Conservation (phyloP, 768 basidiomycete genomes). For the Lactifluus echinatus region DNA sequence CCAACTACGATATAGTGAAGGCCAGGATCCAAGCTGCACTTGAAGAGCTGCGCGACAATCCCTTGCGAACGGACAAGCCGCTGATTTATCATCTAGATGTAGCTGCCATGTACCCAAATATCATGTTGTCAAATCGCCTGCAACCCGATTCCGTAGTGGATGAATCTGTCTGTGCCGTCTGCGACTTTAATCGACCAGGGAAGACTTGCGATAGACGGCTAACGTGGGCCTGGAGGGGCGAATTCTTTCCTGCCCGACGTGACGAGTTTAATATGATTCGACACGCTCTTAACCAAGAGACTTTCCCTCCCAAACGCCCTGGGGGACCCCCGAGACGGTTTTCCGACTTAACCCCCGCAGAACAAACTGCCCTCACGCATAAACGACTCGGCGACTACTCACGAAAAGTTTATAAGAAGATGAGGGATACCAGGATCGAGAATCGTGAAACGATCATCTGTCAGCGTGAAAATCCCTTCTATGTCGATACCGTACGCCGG, state of each 20-base stretch:
- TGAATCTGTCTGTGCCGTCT: constrained; percentile 93
- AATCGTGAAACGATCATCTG: constrained; percentile 92
- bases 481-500: constrained; percentile 93
- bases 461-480: constrained; percentile 97
- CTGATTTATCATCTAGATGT: constrained; percentile 98
- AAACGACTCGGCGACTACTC: constrained; percentile 99
- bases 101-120: constrained; percentile 99
- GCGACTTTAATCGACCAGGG: constrained; percentile 94
- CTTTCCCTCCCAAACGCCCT: constrained; percentile 74
- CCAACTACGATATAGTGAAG: constrained; percentile 93
- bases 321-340: constrained; percentile 73
- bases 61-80: constrained; percentile 81
- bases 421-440: constrained; percentile 93
- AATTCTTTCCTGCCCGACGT: constrained; percentile 93
- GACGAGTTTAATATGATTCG: constrained; percentile 99
- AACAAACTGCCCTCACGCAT: constrained; percentile 88
- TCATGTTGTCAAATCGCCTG: constrained; percentile 99
- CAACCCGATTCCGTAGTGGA: constrained; percentile 98
- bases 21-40: constrained; percentile 64
- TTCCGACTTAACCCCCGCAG: constrained; percentile 68
- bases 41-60: constrained; percentile 86
- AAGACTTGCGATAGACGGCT: constrained; percentile 91
- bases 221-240: constrained; percentile 98
- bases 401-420: constrained; percentile 96
- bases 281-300: constrained; percentile 91